phyloP scores from a whole-genome alignment of 1,284 basidiomycete genomes.

The Ceratobasidium papillatum region DNA sequence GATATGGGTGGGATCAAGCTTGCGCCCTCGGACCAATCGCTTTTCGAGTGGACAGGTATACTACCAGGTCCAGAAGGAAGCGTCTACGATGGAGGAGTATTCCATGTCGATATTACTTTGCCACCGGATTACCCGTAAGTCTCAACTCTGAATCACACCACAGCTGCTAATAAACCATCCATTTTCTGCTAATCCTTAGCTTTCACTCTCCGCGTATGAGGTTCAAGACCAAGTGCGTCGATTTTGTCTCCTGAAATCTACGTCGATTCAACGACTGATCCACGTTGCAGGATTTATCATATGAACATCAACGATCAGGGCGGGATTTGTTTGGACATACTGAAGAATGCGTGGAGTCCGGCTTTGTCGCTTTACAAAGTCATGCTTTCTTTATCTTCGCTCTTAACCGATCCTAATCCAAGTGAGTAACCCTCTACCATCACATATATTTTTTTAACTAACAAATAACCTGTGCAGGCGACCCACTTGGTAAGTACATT shows the following conservation, averaged over 20 bases:
- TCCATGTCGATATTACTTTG: constrained; percentile 76
- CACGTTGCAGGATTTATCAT: constrained; percentile 76
- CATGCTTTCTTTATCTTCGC: constrained; percentile 84
- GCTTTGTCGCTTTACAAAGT: constrained; percentile 91
- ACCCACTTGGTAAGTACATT: constrained; percentile 17
- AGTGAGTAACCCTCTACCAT: constrained; percentile 59
- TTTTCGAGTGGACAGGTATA: constrained; percentile 72
- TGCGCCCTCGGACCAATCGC: constrained; percentile 63
- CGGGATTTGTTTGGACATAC: constrained; percentile 51
- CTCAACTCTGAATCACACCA: neutral
- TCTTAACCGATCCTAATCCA: constrained; percentile 90
- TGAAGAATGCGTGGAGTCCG: constrained; percentile 85
- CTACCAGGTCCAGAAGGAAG: constrained; percentile 87
- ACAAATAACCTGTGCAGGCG: neutral
- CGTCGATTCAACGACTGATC: neutral
- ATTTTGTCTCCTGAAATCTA: constrained; percentile 7
- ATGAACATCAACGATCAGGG: constrained; percentile 85
- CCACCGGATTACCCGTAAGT: constrained; percentile 85
- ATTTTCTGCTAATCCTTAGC: constrained; percentile 54
- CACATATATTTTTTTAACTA: neutral
- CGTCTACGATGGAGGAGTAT: constrained; percentile 87
- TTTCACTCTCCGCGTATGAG: constrained; percentile 84
- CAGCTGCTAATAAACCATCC: neutral
- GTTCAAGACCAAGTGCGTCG: constrained; percentile 73
- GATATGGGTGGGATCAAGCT: constrained; percentile 80